These are phyloP conservation scores for Austroboletus niveus DNA, from an alignment of 1,284 basidiomycete species.

Conservation along the genomic window DNA sequence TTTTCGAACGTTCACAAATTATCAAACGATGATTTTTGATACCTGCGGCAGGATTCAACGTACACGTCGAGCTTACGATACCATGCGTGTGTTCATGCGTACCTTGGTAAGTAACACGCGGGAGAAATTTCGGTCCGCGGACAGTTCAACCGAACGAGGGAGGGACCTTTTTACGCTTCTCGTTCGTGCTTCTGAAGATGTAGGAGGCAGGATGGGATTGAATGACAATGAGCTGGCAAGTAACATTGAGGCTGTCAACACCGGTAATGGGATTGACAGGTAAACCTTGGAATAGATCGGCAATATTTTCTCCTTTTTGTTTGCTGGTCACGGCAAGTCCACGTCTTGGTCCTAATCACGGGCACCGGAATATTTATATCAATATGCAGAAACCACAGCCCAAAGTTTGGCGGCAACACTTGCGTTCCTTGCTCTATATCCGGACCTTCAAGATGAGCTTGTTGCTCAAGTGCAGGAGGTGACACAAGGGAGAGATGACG, in stretches of 20 bases:
- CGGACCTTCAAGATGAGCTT: slow-evolving; percentile 47
- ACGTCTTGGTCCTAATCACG: neutral
- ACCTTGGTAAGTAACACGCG: slow-evolving; percentile 38
- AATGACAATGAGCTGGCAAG: slow-evolving; percentile 49
- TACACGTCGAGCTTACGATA: slow-evolving; percentile 28
- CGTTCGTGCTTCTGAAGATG: slow-evolving; percentile 49
- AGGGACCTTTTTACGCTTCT: slow-evolving; percentile 48
- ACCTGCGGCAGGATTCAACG: slow-evolving; percentile 20
- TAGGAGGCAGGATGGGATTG: slow-evolving; percentile 42
- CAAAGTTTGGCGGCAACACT: slow-evolving; percentile 48
- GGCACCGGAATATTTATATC: neutral
- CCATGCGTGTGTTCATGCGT: slow-evolving; percentile 40
- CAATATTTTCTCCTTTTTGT: slow-evolving; percentile 51
- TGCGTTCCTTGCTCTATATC: slow-evolving; percentile 43
- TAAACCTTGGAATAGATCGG: slow-evolving; percentile 40
- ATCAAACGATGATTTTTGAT: neutral
- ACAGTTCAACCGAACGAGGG: slow-evolving; percentile 11
- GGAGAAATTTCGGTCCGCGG: slow-evolving; percentile 29
- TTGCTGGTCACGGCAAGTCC: slow-evolving; percentile 53
- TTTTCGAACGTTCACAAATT: neutral
- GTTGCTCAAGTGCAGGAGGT: slow-evolving; percentile 41
- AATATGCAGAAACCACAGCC: slow-evolving; percentile 47
- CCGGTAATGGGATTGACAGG: neutral
- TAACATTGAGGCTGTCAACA: neutral
- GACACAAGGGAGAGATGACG: slow-evolving; percentile 38